Evolutionary conservation across 2,329 filamentous ascomycete species (phyloP), one percentile per base, ranked within the genome.

Genomic region (Daldinia sp.): DNA sequence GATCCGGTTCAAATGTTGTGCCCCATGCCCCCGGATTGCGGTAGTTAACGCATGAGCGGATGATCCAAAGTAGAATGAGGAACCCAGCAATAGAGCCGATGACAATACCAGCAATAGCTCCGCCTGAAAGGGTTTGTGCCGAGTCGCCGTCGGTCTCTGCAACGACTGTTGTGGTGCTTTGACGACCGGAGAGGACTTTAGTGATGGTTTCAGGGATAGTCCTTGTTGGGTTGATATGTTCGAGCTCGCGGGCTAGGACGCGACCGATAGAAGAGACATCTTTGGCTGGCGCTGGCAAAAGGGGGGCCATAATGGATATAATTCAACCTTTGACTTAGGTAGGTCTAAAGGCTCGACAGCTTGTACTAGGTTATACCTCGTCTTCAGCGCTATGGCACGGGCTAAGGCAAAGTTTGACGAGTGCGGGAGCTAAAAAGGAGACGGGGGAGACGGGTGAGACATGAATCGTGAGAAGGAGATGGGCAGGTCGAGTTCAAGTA

Each of bases 41-140:
- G 41, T 82, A 72, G 70, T 83, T 82, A 57, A 76, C 71, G 73
- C 82, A 85, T 1, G 82, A 84, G 5, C 80, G 79, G 69, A 86
- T 60, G 67, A 86, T 75, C 84, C 84, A 86, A 39, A 82, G 66
- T 3, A 86, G 65, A 0, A 86, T 76, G 12, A 86, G 75, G 44
- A 83, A 72, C n/a, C 83, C 83, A 51, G 73, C 79, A 58, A 86
- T 78, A 26, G 82, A 83, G 20, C 84, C 84, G 68, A 86, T 81
- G 53, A 86, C 82, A 65, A 86, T 86, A 51, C 84, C 84, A 0
- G 83, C 84, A 56, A 87, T 86, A 53, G 83, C 84, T 51, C 84
- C 84, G 55, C 82, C 83, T 46, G 78, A 81, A 12, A 86, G 78
- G n/a, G 65, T 75, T 0, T 73, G 73, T 1, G 68, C 58, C 6